Base-by-base conservation (phyloP, 768 basidiomycete genomes). In the Tulasnella sp. region DNA sequence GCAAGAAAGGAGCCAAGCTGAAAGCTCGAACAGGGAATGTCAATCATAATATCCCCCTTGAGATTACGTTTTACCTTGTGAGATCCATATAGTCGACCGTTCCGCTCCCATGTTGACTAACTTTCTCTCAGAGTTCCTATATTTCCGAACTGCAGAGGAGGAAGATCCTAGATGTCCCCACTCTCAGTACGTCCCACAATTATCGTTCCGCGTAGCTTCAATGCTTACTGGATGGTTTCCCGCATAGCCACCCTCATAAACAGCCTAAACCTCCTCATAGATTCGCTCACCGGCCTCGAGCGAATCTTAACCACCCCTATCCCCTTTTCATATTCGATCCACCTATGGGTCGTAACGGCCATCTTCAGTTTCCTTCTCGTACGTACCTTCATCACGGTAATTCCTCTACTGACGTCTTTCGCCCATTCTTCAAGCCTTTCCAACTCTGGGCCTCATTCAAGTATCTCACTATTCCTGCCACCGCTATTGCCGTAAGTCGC, bases 251-350 rank as follows among this genome's bases (percentile, higher is more conserved):
- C 68, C 15, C 83, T 92, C 22, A 73, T 89, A 0, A 80, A 77
- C 1, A 81, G 89, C 4, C 81, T 91, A 11, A 87, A 85, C 79
- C 69, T 58, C 36, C 68, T 80, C 22, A 88, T 89, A 3, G 90
- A 91, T 75, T 86, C 88, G 37, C 83, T 92, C 69, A 91, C 91
- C 14, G 89, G 89, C 4, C 84, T 92, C 1, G 91, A 93, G 79
- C 84, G 91, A 54, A 91, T 92, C 78, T 84, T 93, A 5, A 92
- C 91, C 0, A 91, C 91, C 1, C 91, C 91, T 3, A 91, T 93
- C 67, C 91, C 91, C 12, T 92, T 91, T 83, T 91, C 90, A 87
- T 91, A 91, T 79, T 88, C 88, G 1, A 83, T 89, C 40, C 91
- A 92, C 80, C 83, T 92, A 52, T 92, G 91, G 91, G 81, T 85